phyloP scores from a whole-genome alignment of 176 grass and related monocot genomes.

The Triticum monococcum region DNA sequence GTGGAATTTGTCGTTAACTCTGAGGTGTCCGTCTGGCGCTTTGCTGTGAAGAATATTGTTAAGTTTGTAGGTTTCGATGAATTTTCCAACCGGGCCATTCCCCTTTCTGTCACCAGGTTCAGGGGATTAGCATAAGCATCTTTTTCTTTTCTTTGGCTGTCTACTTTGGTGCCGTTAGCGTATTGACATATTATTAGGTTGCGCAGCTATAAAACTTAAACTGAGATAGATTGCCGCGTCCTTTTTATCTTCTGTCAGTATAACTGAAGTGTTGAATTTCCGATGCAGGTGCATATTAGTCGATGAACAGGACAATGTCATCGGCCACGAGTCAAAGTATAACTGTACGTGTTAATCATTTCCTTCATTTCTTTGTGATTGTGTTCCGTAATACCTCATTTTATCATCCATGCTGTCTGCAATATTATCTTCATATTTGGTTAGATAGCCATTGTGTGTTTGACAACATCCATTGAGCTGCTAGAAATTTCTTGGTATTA shows the following conservation, averaged over 20 bases:
- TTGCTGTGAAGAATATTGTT: neutral
- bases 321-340: conserved; percentile 89
- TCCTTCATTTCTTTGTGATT: neutral
- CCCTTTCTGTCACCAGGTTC: neutral
- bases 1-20: neutral
- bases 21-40: neutral
- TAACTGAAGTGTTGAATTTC: neutral
- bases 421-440: neutral
- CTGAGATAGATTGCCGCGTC: neutral
- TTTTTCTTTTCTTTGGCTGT: neutral
- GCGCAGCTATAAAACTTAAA: neutral
- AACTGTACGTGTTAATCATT: conserved; percentile 50
- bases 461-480: neutral
- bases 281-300: conserved; percentile 85
- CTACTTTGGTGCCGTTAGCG: neutral
- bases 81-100: neutral
- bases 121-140: neutral
- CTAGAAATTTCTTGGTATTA: neutral
- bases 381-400: neutral
- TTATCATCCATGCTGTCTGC: neutral
- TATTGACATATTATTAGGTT: neutral
- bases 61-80: neutral
- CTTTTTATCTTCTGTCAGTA: neutral
- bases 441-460: neutral
- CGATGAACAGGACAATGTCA: conserved; percentile 78